Evolutionary conservation across 2,329 filamentous ascomycete species (phyloP).

Genomic region (Bipolaris oryzae): DNA sequence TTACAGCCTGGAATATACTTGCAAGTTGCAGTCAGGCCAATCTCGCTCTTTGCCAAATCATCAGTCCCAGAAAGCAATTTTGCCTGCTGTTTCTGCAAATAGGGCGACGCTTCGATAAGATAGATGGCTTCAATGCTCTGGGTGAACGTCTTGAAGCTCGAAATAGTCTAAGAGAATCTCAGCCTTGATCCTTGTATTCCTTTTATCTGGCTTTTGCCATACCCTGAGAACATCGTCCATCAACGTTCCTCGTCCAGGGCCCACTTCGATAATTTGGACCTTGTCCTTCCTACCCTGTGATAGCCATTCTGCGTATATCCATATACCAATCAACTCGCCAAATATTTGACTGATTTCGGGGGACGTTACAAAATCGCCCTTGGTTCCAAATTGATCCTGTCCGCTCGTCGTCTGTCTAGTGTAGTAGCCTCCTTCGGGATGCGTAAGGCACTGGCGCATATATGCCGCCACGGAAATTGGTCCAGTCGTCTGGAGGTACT

Average conservation of each 20-base stretch:
- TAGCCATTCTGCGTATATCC: slow-evolving; percentile 97
- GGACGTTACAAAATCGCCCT: slow-evolving; percentile 95
- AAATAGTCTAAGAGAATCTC: slow-evolving; percentile 68
- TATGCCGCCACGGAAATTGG: slow-evolving; percentile 91
- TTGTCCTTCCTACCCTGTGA: slow-evolving; percentile 77
- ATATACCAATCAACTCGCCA: slow-evolving; percentile 90
- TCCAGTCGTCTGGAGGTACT: slow-evolving; percentile 71
- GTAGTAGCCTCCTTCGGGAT: slow-evolving; percentile 91
- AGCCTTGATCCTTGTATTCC: slow-evolving; percentile 6
- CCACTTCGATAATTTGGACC: slow-evolving; percentile 90
- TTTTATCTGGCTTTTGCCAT: slow-evolving; percentile 41
- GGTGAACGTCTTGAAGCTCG: slow-evolving; percentile 78
- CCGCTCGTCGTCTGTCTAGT: slow-evolving; percentile 70
- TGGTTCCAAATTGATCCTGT: slow-evolving; percentile 86
- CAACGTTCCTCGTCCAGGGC: slow-evolving; percentile 89
- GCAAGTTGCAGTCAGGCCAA: slow-evolving; percentile 74
- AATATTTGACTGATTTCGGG: slow-evolving; percentile 98
- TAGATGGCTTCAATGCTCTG: slow-evolving; percentile 84
- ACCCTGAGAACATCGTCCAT: slow-evolving; percentile 97
- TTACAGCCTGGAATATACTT: slow-evolving; percentile 72
- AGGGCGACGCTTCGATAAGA: slow-evolving; percentile 89
- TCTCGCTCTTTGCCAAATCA: slow-evolving; percentile 70
- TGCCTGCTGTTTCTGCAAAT: slow-evolving; percentile 78
- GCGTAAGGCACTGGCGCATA: slow-evolving; percentile 98
- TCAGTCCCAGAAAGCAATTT: slow-evolving; percentile 79